phyloP scores from a whole-genome alignment of 371 early-diverging fungal genomes.

The Mucor plumbeus region DNA sequence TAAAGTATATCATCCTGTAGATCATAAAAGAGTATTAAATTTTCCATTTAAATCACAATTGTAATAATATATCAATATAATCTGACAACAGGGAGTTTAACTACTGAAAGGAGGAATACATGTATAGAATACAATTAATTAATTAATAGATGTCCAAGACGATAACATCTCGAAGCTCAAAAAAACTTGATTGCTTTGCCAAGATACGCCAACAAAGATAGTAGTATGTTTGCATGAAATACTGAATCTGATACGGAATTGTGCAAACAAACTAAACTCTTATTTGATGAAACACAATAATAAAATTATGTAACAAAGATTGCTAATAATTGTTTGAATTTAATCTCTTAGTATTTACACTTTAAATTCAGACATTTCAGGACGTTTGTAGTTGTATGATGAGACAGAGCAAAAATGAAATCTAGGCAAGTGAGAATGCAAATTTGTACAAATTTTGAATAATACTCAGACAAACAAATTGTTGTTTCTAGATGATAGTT shows the following conservation, averaged over 20 bases:
- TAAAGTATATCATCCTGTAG: not conserved
- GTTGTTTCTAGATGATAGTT: no score
- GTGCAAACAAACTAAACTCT: not conserved
- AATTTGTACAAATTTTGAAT: no score
- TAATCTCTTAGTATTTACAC: no score
- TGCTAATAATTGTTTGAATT: no score
- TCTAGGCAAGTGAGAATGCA: no score
- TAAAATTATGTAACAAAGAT: not conserved
- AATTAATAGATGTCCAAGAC: not conserved
- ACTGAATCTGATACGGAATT: not conserved
- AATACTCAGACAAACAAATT: no score
- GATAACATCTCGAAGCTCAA: not conserved
- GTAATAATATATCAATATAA: not conserved
- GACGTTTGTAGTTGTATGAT: no score
- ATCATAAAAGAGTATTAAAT: not conserved
- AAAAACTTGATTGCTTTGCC: not conserved
- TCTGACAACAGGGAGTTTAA: not conserved
- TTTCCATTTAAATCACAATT: not conserved
- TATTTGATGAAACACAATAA: slow-evolving; percentile 1
- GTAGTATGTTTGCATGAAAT: not conserved
- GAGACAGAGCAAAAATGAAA: no score
- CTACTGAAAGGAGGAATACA: not conserved
- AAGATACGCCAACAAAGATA: not conserved
- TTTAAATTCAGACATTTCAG: no score
- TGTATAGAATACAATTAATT: not conserved